phyloP scores from a whole-genome alignment of 208 protist genomes.

The Leishmania gerbilli region DNA sequence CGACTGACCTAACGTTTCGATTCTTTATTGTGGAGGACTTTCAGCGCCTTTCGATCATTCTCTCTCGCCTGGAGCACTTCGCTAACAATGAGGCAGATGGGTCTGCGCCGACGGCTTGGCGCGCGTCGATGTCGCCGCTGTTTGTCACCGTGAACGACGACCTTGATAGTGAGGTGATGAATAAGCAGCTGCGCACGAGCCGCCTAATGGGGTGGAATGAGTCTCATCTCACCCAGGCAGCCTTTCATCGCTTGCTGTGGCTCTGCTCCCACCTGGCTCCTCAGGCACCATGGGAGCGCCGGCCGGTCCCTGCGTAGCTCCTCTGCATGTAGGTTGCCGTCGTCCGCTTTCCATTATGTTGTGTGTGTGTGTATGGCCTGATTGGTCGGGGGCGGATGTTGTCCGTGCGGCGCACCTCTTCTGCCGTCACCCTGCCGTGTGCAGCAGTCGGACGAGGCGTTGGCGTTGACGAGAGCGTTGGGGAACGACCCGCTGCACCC shows the following conservation, averaged over 20 bases:
- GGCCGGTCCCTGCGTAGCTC: neutral
- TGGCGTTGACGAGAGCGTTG: neutral
- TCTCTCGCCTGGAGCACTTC: slow-evolving; percentile 9
- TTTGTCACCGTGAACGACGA: slow-evolving; percentile 39
- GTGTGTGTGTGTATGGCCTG: neutral
- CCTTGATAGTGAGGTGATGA: slow-evolving; percentile 2
- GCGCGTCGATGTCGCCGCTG: slow-evolving; percentile 10
- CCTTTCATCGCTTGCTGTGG: slow-evolving; percentile 26
- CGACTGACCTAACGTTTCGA: slow-evolving; percentile 8
- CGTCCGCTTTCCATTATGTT: neutral
- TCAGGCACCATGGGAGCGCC: slow-evolving; percentile 21
- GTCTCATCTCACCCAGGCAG: slow-evolving; percentile 6
- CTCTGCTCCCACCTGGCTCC: slow-evolving; percentile 10
- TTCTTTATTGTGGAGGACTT: slow-evolving; percentile 35
- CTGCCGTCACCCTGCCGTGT: neutral
- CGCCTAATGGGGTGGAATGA: slow-evolving; percentile 7
- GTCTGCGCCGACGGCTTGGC: neutral
- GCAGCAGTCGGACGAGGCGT: neutral
- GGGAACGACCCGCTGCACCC: neutral
- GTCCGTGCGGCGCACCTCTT: neutral
- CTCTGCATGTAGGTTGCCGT: neutral
- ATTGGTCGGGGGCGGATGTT: neutral
- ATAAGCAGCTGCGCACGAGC: slow-evolving; percentile 4
- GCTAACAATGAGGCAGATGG: neutral
- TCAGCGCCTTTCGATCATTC: slow-evolving; percentile 23